Evolutionary conservation across 2,329 filamentous ascomycete genomes (phyloP).

Genomic region (Epicoccum nigrum): DNA sequence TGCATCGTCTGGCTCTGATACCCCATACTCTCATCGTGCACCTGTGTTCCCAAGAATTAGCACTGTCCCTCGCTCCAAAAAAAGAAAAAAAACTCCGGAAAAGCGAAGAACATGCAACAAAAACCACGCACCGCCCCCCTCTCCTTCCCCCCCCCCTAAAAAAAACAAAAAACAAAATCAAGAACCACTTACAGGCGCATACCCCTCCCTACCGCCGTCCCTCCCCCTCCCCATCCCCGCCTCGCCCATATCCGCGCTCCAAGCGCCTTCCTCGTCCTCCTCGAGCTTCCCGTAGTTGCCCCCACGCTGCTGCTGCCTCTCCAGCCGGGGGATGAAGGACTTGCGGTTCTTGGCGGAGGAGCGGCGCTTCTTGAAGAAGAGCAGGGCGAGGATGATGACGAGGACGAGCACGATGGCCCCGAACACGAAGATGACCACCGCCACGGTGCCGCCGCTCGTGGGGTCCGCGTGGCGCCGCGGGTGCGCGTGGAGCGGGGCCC

Average conservation of each 20-base stretch:
- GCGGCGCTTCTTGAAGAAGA: slow-evolving; percentile 8
- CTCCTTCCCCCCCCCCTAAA: too few species aligned
- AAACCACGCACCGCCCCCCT: too few species aligned
- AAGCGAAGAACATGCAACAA: too few species aligned
- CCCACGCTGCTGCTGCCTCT: not conserved
- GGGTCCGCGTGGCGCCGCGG: not conserved
- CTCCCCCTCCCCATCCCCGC: not conserved
- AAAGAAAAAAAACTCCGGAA: too few species aligned
- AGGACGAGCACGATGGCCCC: slow-evolving; percentile 14
- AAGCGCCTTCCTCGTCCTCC: slow-evolving; percentile 14
- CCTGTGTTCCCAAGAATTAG: not conserved
- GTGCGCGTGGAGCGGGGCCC: not conserved
- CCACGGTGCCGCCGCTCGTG: slow-evolving; percentile 5
- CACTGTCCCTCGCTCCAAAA: not conserved
- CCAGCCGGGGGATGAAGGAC: slow-evolving; percentile 1
- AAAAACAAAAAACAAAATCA: too few species aligned
- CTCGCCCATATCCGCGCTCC: slow-evolving; percentile 12
- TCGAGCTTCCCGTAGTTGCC: slow-evolving; percentile 11
- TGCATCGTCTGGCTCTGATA: slow-evolving; percentile 16
- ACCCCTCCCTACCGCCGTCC: not conserved
- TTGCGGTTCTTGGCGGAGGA: not conserved
- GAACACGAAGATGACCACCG: slow-evolving; percentile 9
- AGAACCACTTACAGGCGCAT: slow-evolving; percentile 1
- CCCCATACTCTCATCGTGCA: slow-evolving; percentile 13
- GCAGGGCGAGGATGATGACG: slow-evolving; percentile 4